A percentile compares a stretch with the other conserved stretches of the same genome.
phyloP scores from a whole-genome alignment of 2,329 filamentous ascomycete species.

The Elsinoe necatrix region DNA sequence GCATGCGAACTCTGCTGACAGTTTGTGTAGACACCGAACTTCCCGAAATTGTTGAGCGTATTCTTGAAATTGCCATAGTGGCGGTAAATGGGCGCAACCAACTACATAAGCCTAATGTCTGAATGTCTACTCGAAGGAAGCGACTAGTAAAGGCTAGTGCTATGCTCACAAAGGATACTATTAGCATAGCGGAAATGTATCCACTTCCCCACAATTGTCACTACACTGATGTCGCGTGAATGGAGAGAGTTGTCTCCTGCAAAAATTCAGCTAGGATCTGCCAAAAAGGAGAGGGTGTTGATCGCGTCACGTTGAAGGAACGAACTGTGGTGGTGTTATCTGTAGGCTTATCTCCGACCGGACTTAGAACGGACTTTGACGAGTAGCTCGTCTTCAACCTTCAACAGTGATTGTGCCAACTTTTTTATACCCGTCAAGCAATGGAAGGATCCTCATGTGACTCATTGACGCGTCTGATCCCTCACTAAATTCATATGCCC shows the following conservation, averaged over 20 bases:
- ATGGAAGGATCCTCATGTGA: neutral
- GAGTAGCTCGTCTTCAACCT: neutral
- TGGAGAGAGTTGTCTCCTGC: neutral
- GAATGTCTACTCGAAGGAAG: neutral
- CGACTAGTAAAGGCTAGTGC: neutral
- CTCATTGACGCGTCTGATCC: neutral
- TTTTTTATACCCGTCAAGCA: neutral
- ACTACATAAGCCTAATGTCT: neutral
- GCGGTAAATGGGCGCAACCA: neutral
- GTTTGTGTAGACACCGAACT: constrained; percentile 25
- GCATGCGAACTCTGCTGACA: constrained; percentile 7
- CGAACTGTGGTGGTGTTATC: neutral
- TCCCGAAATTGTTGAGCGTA: constrained; percentile 24
- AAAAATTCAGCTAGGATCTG: too few species aligned
- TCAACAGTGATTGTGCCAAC: neutral
- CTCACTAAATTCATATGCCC: neutral
- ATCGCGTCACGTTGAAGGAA: neutral
- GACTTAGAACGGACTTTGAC: neutral
- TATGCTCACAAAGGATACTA: too few species aligned
- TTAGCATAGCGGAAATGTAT: too few species aligned
- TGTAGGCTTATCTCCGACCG: neutral
- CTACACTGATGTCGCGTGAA: neutral
- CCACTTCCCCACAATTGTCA: neutral
- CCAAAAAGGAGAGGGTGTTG: neutral
- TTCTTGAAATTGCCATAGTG: constrained; percentile 23